A percentile compares a stretch with the other conserved stretches of the same genome.
phyloP scores from a whole-genome alignment of 163 green algal species.

The Picocystis sp. region DNA sequence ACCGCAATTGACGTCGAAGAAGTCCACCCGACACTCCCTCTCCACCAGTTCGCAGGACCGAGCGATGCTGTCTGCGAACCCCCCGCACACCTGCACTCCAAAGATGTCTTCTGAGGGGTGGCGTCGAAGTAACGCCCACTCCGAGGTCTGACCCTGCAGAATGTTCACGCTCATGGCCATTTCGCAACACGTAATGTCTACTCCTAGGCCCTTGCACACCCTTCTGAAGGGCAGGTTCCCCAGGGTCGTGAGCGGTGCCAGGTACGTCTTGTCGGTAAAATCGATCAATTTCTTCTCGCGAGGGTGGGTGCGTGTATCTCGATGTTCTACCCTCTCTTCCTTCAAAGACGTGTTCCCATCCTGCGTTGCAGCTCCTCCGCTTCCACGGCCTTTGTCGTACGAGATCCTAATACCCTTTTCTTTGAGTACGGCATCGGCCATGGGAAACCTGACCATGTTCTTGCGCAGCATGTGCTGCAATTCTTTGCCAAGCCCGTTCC shows the following conservation, averaged over 20 bases:
- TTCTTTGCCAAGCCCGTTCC: constrained; percentile 43
- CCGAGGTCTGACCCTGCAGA: constrained; percentile 58
- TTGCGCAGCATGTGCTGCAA: constrained; percentile 51
- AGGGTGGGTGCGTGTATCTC: neutral
- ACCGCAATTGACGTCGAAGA: constrained; percentile 76
- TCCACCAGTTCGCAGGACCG: constrained; percentile 42
- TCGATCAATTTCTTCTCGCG: constrained; percentile 44
- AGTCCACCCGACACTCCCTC: constrained; percentile 38
- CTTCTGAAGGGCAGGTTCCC: constrained; percentile 94
- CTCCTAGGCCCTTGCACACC: constrained; percentile 66
- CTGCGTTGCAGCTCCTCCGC: neutral
- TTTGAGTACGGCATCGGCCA: constrained; percentile 35
- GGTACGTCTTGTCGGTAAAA: constrained; percentile 68
- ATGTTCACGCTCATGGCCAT: constrained; percentile 71
- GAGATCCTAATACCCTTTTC: constrained; percentile 22
- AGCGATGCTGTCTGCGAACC: constrained; percentile 11
- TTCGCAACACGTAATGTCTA: constrained; percentile 83
- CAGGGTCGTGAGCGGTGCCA: constrained; percentile 90
- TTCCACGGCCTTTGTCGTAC: neutral
- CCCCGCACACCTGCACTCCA: constrained; percentile 60
- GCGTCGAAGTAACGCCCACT: constrained; percentile 91
- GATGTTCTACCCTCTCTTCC: neutral
- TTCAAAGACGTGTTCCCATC: neutral
- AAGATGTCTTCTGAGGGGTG: constrained; percentile 88
- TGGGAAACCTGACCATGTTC: constrained; percentile 41